Conservation (phyloP, 2,329 filamentous ascomycete species). For the Fusarium sp. region DNA sequence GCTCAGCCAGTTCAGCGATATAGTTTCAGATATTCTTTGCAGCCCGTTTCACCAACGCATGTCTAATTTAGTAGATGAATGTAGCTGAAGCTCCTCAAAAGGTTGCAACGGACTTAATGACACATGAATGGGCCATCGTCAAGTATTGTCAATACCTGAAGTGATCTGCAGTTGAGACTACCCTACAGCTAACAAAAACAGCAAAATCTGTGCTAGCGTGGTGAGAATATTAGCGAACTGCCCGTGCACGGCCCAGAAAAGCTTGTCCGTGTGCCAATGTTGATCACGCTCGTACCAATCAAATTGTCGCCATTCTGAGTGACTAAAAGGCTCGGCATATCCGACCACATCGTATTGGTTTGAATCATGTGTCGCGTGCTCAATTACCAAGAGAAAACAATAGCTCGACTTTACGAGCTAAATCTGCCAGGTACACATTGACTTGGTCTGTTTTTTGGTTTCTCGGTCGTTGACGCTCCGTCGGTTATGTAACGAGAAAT, state of each 20-base stretch:
- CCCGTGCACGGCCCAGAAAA: background rate
- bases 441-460: background rate
- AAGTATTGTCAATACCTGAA: background rate
- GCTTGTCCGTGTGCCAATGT: slow-evolving; percentile 6
- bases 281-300: background rate
- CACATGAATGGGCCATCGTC: background rate
- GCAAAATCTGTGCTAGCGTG: background rate
- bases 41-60: rapidly evolving
- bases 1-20: rapidly evolving
- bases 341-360: slow-evolving; percentile 2
- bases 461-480: background rate
- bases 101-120: background rate
- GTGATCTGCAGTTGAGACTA: background rate
- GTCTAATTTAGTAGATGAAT: rapidly evolving
- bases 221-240: background rate
- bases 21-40: rapidly evolving
- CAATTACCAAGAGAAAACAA: slow-evolving; percentile 4
- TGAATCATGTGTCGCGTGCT: slow-evolving; percentile 22
- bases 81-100: rapidly evolving
- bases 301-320: background rate
- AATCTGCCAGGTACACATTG: background rate
- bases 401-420: background rate
- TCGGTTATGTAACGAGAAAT: slow-evolving; percentile 3
- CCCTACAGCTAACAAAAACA: background rate
- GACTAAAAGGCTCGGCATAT: slow-evolving; percentile 1